phyloP scores from a whole-genome alignment of 73 alveolate species.

The Tetrahymena borealis region DNA sequence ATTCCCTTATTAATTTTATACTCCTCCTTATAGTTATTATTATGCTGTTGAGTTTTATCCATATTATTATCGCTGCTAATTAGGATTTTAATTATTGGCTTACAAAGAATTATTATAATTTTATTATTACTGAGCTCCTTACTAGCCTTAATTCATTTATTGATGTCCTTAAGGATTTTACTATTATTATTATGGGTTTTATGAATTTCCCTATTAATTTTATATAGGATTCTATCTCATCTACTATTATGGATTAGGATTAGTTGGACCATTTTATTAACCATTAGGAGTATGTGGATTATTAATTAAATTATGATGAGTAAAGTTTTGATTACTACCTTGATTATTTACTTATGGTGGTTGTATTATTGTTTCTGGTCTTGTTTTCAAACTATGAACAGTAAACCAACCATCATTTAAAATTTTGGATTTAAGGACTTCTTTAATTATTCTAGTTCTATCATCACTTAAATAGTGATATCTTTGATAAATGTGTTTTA shows the following conservation, averaged over 20 bases:
- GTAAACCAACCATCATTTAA: neutral
- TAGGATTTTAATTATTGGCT: too few relatives aligned
- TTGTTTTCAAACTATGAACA: neutral
- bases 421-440: neutral
- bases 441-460: neutral
- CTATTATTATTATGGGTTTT: too few relatives aligned
- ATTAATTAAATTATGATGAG: too few relatives aligned
- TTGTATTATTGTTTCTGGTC: neutral
- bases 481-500: neutral
- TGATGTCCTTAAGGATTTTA: too few relatives aligned
- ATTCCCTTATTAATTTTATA: neutral
- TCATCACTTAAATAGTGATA: neutral
- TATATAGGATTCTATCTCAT: too few relatives aligned
- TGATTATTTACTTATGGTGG: neutral
- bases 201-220: too few relatives aligned
- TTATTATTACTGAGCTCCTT: too few relatives aligned
- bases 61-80: too few relatives aligned
- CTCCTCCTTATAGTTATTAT: neutral
- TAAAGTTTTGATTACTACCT: neutral
- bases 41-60: too few relatives aligned
- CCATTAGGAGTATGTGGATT: too few relatives aligned
- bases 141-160: too few relatives aligned
- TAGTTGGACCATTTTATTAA: neutral
- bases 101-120: too few relatives aligned
- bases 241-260: neutral